Evolutionary conservation across 2,329 filamentous ascomycete species (phyloP).

Genomic region (Sphaceloma murrayae): DNA sequence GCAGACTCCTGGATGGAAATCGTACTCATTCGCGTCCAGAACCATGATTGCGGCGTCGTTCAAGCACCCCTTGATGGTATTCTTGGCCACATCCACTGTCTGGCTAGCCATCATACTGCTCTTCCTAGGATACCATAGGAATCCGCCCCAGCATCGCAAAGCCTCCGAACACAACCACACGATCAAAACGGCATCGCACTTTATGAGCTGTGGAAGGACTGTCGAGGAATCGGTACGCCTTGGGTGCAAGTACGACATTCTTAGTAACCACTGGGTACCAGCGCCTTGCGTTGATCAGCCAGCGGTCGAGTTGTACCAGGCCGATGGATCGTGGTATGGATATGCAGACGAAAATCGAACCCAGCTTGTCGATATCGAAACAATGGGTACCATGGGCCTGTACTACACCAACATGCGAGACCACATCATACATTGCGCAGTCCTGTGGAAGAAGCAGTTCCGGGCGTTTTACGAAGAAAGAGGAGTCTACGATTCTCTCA

Average conservation of each 20-base stretch:
- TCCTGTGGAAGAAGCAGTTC: conserved; percentile 6
- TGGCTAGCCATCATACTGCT: background rate
- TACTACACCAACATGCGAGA: conserved; percentile 5
- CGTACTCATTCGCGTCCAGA: too few species aligned
- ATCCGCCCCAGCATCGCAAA: background rate
- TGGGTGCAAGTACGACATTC: conserved; percentile 1
- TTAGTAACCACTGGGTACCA: conserved; percentile 5
- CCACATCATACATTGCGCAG: conserved; percentile 2
- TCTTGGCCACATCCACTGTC: background rate
- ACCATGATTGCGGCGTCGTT: too few species aligned
- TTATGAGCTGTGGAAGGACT: background rate
- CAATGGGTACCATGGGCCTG: background rate
- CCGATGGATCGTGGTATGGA: background rate
- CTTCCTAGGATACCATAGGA: background rate
- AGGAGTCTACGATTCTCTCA: background rate
- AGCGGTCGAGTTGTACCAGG: conserved; percentile 4
- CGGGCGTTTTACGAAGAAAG: background rate
- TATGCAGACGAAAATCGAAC: conserved; percentile 4
- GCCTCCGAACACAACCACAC: background rate
- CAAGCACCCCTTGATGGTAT: too few species aligned
- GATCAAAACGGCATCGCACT: background rate
- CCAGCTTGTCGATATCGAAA: background rate
- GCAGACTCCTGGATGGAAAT: too few species aligned
- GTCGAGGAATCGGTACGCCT: background rate
- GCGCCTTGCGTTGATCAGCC: background rate